A percentile compares a stretch with the other conserved stretches of the same genome.
These are phyloP conservation scores for Brasenia schreberi DNA, from an alignment of 164 flowering plant species.

Conservation along the genomic window DNA sequence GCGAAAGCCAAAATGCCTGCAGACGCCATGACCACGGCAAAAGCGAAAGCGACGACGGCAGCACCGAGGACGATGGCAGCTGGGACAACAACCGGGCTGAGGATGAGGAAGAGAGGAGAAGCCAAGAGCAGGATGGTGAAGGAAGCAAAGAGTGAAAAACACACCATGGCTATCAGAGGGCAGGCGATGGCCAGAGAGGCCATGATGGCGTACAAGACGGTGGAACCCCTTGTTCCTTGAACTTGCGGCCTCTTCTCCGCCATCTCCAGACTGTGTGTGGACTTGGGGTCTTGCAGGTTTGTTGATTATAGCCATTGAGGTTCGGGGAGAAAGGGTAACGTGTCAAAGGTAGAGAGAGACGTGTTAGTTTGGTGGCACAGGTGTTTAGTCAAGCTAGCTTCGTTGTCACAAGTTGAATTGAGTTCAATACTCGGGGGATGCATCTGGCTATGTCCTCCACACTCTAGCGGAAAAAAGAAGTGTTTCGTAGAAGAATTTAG, in stretches of 20 bases:
- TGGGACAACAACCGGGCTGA: background rate
- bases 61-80: background rate
- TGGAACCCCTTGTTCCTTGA: background rate
- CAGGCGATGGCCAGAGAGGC: slow-evolving; percentile 1
- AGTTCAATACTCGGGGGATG: too few relatives aligned
- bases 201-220: background rate
- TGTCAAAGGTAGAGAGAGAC: too few relatives aligned
- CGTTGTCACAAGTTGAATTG: too few relatives aligned
- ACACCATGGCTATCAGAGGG: background rate
- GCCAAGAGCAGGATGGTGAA: background rate
- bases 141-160: slow-evolving; percentile 1
- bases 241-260: background rate
- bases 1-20: background rate
- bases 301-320: too few relatives aligned
- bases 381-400: too few relatives aligned
- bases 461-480: too few relatives aligned
- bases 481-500: too few relatives aligned
- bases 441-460: too few relatives aligned
- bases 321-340: too few relatives aligned
- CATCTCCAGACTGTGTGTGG: background rate
- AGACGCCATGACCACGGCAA: background rate
- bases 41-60: background rate
- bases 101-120: slow-evolving; percentile 1
- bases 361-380: too few relatives aligned
- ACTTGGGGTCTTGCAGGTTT: too few relatives aligned